Evolutionary conservation across 768 basidiomycete genomes (phyloP).

Genomic region (Agaricus blazei): DNA sequence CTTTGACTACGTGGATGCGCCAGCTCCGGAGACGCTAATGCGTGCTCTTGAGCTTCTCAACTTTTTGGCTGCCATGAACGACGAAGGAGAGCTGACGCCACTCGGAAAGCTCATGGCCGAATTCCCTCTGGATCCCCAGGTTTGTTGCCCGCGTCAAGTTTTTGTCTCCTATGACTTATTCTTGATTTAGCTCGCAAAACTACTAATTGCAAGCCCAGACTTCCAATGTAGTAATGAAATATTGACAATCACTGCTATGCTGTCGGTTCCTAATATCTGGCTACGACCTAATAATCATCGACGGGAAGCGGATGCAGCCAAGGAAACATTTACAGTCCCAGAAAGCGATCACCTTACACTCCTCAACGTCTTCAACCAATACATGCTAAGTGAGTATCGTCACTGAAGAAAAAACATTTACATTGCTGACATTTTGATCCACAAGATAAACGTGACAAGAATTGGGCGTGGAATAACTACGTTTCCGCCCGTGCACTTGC

Average conservation of each 20-base stretch:
- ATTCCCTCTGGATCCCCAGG: slow-evolving; percentile 98
- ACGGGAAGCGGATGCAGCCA: slow-evolving; percentile 90
- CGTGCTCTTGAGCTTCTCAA: slow-evolving; percentile 92
- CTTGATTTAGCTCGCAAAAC: slow-evolving; percentile 68
- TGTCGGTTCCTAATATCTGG: slow-evolving; percentile 97
- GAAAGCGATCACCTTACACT: slow-evolving; percentile 96
- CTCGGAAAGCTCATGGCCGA: slow-evolving; percentile 94
- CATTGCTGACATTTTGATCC: neutral
- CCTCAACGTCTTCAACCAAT: slow-evolving; percentile 94
- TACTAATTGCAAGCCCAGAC: slow-evolving; percentile 91
- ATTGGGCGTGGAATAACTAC: slow-evolving; percentile 92
- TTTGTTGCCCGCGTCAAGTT: slow-evolving; percentile 22
- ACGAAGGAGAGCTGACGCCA: slow-evolving; percentile 86
- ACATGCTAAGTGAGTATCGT: slow-evolving; percentile 61
- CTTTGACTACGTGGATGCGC: slow-evolving; percentile 90
- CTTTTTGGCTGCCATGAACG: slow-evolving; percentile 87
- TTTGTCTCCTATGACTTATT: neutral
- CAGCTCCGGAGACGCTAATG: slow-evolving; percentile 96
- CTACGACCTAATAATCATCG: slow-evolving; percentile 82
- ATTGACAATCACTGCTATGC: slow-evolving; percentile 91
- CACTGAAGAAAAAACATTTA: neutral
- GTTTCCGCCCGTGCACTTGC: slow-evolving; percentile 76
- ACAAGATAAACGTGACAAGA: slow-evolving; percentile 68
- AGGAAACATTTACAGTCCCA: slow-evolving; percentile 82
- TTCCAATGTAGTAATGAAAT: slow-evolving; percentile 97